Evolutionary conservation across 768 basidiomycete species (phyloP).

Genomic region (Crepidotus variabilis): DNA sequence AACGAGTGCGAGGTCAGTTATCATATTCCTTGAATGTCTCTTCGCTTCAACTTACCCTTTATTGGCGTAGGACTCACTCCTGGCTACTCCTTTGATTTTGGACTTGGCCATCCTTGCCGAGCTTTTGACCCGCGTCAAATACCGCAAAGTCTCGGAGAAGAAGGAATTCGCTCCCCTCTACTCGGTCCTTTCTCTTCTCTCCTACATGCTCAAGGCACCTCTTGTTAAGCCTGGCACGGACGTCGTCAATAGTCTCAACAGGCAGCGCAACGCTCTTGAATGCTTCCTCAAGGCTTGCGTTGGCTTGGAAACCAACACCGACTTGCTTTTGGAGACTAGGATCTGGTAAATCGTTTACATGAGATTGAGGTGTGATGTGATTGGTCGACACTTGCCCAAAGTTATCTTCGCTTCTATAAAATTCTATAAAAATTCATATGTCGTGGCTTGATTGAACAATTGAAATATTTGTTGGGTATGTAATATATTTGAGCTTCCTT

Average conservation of each 20-base stretch:
- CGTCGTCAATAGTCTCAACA: constrained; percentile 92
- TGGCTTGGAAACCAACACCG: constrained; percentile 78
- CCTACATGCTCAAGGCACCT: constrained; percentile 98
- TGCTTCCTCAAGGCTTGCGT: constrained; percentile 92
- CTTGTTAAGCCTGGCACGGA: constrained; percentile 92
- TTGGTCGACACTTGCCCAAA: background rate
- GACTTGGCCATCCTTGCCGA: constrained; percentile 93
- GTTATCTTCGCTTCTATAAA: too few species aligned
- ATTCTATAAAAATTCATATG: too few species aligned
- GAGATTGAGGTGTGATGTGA: background rate
- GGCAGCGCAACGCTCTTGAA: constrained; percentile 94
- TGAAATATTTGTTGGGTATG: too few species aligned
- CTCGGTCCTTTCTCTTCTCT: constrained; percentile 87
- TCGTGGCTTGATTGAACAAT: too few species aligned
- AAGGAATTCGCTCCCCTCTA: constrained; percentile 81
- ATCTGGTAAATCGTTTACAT: constrained; percentile 64
- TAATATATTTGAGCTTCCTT: too few species aligned
- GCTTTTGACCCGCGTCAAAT: constrained; percentile 88
- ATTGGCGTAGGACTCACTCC: constrained; percentile 72
- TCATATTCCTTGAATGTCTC: background rate
- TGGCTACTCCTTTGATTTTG: constrained; percentile 94
- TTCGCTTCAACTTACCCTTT: constrained; percentile 6
- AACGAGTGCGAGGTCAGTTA: constrained; percentile 87
- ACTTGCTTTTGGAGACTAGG: constrained; percentile 83
- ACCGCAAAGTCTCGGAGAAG: constrained; percentile 55